Conservation (phyloP, 2,329 filamentous ascomycete species). For the Fusarium equiseti region DNA sequence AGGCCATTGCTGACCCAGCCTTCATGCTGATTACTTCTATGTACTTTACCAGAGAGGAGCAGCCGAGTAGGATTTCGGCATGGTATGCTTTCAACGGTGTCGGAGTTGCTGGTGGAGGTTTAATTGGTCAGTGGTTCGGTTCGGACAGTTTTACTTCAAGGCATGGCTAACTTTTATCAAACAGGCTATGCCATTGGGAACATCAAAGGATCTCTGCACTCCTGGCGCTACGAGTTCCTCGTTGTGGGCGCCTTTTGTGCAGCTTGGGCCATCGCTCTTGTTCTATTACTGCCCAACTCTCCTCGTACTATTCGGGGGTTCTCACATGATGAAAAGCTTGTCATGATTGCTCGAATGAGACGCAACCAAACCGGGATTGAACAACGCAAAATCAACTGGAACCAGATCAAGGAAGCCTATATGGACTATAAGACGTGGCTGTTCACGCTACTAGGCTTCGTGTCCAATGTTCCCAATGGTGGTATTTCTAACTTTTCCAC, state of each 20-base stretch:
- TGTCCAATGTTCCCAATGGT: slow-evolving; percentile 68
- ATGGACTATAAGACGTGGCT: slow-evolving; percentile 70
- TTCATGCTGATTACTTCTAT: slow-evolving; percentile 75
- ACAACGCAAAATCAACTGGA: slow-evolving; percentile 66
- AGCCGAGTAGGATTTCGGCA: slow-evolving; percentile 69
- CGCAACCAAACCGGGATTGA: slow-evolving; percentile 71
- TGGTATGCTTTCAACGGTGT: slow-evolving; percentile 72
- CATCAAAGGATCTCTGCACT: slow-evolving; percentile 66
- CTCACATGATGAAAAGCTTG: slow-evolving; percentile 62
- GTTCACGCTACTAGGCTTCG: slow-evolving; percentile 65
- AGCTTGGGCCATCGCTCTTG: slow-evolving; percentile 69
- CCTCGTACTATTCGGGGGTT: slow-evolving; percentile 67
- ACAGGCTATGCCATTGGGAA: slow-evolving; percentile 69
- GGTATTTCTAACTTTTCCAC: slow-evolving; percentile 71
- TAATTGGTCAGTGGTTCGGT: slow-evolving; percentile 48
- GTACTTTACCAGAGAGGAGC: slow-evolving; percentile 73
- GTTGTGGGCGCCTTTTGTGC: slow-evolving; percentile 71
- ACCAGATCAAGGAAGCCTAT: slow-evolving; percentile 68
- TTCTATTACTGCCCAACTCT: slow-evolving; percentile 68
- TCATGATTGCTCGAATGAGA: slow-evolving; percentile 66
- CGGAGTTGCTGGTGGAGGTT: slow-evolving; percentile 68
- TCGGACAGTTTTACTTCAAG: not conserved
- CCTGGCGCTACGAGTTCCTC: slow-evolving; percentile 77
- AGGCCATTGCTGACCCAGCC: slow-evolving; percentile 62
- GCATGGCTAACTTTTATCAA: not conserved